These are phyloP conservation scores for Paecilomyces sp. DNA, from an alignment of 2,329 filamentous ascomycete genomes.

Conservation along the genomic window DNA sequence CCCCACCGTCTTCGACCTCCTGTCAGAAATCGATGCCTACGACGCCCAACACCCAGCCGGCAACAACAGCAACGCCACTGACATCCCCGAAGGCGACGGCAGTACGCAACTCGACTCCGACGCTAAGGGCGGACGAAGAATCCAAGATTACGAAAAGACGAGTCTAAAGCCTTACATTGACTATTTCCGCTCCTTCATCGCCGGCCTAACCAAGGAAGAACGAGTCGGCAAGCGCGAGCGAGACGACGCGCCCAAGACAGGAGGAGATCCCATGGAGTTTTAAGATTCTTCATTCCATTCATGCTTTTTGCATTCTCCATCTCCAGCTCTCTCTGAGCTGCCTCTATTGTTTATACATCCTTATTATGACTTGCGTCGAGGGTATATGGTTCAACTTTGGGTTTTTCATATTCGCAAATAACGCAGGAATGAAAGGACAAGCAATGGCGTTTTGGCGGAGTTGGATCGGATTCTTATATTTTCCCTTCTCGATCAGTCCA, in stretches of 20 bases:
- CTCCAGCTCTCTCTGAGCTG: neutral
- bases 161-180: constrained; percentile 89
- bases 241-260: constrained; percentile 35
- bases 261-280: constrained; percentile 58
- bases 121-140: constrained; percentile 32
- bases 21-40: constrained; percentile 83
- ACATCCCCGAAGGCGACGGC: constrained; percentile 34
- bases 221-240: constrained; percentile 44
- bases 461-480: neutral
- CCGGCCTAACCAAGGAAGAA: constrained; percentile 70
- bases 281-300: constrained; percentile 28
- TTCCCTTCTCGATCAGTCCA: neutral
- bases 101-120: constrained; percentile 25
- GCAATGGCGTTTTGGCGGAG: neutral
- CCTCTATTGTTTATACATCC: neutral
- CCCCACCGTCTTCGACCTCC: constrained; percentile 77
- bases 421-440: neutral
- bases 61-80: constrained; percentile 20
- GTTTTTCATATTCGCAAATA: neutral
- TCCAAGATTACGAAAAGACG: constrained; percentile 95
- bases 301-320: neutral
- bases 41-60: constrained; percentile 33
- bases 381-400: neutral
- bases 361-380: neutral
- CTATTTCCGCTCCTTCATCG: constrained; percentile 76